A percentile compares a stretch with the other conserved stretches of the same genome.
Conservation (phyloP, 2,329 filamentous ascomycete species). For the Fusarium burgessii region DNA sequence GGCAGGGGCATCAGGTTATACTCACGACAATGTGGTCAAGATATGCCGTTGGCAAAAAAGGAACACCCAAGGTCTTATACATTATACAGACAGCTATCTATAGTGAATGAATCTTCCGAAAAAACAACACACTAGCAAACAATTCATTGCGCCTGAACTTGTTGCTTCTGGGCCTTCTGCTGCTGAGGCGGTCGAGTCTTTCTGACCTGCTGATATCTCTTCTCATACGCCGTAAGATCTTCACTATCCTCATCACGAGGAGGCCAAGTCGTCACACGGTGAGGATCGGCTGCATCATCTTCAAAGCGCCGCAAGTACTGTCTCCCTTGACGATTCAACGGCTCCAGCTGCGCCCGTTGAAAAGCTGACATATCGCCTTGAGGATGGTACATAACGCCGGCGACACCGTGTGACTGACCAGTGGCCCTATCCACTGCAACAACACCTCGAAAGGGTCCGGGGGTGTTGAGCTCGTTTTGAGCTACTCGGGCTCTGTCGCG, state of each 20-base stretch:
- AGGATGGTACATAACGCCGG: constrained; percentile 5
- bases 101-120: too few species aligned
- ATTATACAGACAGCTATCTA: too few species aligned
- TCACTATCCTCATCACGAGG: constrained; percentile 9
- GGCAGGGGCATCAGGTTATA: too few species aligned
- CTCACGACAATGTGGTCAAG: too few species aligned
- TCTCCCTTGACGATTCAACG: constrained; percentile 1
- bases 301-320: constrained; percentile 6
- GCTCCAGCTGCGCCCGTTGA: background rate
- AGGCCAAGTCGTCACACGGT: constrained; percentile 16
- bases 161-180: background rate
- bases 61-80: too few species aligned
- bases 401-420: background rate
- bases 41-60: too few species aligned
- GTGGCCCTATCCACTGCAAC: too few species aligned
- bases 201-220: background rate
- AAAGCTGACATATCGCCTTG: accelerated
- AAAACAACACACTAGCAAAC: background rate
- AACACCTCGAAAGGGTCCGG: too few species aligned
- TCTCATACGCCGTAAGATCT: constrained; percentile 6
- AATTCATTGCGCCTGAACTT: background rate
- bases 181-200: background rate
- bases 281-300: constrained; percentile 6
- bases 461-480: too few species aligned
- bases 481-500: too few species aligned